These are phyloP conservation scores for Coemansia sp. DNA, from an alignment of 192 early-diverging fungal genomes.

Conservation along the genomic window DNA sequence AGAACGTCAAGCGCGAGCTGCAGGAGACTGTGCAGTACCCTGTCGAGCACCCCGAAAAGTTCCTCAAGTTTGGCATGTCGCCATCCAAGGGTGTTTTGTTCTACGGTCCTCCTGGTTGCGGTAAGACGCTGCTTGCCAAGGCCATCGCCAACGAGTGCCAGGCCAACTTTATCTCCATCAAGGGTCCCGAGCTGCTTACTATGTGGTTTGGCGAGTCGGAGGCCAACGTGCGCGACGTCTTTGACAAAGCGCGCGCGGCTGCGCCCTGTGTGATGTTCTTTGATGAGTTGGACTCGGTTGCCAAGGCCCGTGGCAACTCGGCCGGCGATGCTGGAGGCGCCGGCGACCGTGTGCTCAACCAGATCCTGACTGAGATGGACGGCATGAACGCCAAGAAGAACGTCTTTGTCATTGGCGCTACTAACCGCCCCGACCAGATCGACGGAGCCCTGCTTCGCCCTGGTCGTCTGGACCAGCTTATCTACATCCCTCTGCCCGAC, in stretches of 20 bases:
- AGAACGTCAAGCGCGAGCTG: conserved; percentile 97
- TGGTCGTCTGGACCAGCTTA: conserved; percentile 98
- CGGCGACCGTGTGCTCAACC: conserved; percentile 97
- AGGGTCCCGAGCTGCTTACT: conserved; percentile 97
- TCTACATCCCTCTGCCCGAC: conserved; percentile 97
- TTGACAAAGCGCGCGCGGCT: conserved; percentile 97
- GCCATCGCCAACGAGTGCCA: conserved; percentile 99
- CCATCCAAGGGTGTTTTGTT: conserved; percentile 98
- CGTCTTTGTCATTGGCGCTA: conserved; percentile 99
- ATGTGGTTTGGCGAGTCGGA: conserved; percentile 99
- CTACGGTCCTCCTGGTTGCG: conserved; percentile 98
- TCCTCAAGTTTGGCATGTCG: conserved; percentile 95
- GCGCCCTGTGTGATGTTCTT: conserved; percentile 99
- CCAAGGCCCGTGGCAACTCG: conserved; percentile 86
- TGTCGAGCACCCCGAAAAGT: conserved; percentile 98
- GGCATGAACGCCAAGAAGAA: conserved; percentile 99
- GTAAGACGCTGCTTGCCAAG: conserved; percentile 98
- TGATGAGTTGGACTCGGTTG: conserved; percentile 98
- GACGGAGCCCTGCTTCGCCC: conserved; percentile 96
- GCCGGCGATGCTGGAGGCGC: conserved; percentile 89
- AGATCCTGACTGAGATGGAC: conserved; percentile 99
- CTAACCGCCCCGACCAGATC: conserved; percentile 98
- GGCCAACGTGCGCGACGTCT: conserved; percentile 98
- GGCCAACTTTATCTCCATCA: conserved; percentile 99
- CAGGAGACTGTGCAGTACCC: conserved; percentile 99